Evolutionary conservation across 257 asterid species (phyloP).

Genomic region (Gentiana straminea): DNA sequence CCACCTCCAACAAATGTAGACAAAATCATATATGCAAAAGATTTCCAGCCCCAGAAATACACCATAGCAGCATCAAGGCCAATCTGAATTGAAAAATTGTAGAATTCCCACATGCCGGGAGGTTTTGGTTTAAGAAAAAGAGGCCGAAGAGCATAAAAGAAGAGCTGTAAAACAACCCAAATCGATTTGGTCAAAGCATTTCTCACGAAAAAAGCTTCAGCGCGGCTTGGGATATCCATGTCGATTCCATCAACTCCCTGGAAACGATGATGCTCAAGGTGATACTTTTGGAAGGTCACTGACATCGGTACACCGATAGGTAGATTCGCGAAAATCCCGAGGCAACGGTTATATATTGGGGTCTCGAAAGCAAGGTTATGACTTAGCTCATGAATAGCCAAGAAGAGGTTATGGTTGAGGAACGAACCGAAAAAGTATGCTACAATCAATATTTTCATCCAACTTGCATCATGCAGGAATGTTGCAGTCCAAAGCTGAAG

Average conservation of each 20-base stretch:
- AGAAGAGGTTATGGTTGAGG: constrained; percentile 91
- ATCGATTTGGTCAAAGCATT: constrained; percentile 49
- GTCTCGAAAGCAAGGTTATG: constrained; percentile 91
- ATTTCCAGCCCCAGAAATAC: constrained; percentile 71
- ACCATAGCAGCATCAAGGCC: constrained; percentile 58
- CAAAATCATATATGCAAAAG: constrained; percentile 64
- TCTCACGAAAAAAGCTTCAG: constrained; percentile 51
- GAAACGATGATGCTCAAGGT: constrained; percentile 92
- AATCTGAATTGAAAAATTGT: constrained; percentile 48
- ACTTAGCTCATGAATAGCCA: constrained; percentile 89
- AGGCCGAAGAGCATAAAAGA: constrained; percentile 90
- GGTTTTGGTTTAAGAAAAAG: constrained; percentile 90
- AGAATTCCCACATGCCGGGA: constrained; percentile 85
- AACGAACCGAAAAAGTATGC: constrained; percentile 89
- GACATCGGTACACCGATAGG: constrained; percentile 97
- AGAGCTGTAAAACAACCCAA: constrained; percentile 78
- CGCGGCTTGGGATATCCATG: constrained; percentile 71
- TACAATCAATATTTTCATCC: constrained; percentile 56
- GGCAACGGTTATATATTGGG: constrained; percentile 77
- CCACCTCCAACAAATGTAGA: constrained; percentile 95
- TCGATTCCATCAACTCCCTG: constrained; percentile 96
- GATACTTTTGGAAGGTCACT: constrained; percentile 91
- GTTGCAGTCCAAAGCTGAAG: constrained; percentile 93
- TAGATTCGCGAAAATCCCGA: constrained; percentile 87
- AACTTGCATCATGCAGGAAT: constrained; percentile 41